These are phyloP conservation scores for Aureobasidium sp. DNA, from an alignment of 2,329 filamentous ascomycete genomes.

Conservation along the genomic window DNA sequence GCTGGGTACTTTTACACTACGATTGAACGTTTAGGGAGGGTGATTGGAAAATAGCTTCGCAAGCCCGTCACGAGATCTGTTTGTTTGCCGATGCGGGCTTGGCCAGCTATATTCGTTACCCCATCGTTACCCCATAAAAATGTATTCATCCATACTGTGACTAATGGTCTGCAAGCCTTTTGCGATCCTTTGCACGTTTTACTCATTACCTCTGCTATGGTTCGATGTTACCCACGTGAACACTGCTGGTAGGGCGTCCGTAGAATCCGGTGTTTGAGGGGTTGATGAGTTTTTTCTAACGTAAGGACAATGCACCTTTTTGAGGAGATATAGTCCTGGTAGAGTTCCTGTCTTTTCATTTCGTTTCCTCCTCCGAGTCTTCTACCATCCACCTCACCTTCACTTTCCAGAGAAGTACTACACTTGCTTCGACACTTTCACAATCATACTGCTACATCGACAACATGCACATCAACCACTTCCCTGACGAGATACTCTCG, in stretches of 20 bases:
- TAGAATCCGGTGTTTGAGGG: not conserved
- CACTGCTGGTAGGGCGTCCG: not conserved
- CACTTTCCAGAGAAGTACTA: not conserved
- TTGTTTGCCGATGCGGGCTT: constrained; percentile 4
- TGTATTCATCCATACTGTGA: not conserved
- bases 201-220: not conserved
- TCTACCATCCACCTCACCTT: not conserved
- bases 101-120: not conserved
- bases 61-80: constrained; percentile 1
- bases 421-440: not conserved
- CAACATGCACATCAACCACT: constrained; percentile 34
- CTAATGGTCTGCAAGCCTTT: constrained; percentile 9
- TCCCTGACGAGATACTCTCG: constrained; percentile 44
- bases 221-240: constrained; percentile 1
- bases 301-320: constrained; percentile 8
- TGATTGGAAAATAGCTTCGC: not conserved
- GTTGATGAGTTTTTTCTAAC: not conserved
- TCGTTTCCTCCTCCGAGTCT: not conserved
- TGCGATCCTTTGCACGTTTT: constrained; percentile 9
- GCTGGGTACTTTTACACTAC: not conserved
- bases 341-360: not conserved
- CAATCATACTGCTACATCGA: not conserved
- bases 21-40: not conserved
- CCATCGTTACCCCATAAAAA: not conserved
- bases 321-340: constrained; percentile 7